These are phyloP conservation scores for Zygnema cylindricum DNA, from an alignment of 139 green algal genomes.

Conservation along the genomic window DNA sequence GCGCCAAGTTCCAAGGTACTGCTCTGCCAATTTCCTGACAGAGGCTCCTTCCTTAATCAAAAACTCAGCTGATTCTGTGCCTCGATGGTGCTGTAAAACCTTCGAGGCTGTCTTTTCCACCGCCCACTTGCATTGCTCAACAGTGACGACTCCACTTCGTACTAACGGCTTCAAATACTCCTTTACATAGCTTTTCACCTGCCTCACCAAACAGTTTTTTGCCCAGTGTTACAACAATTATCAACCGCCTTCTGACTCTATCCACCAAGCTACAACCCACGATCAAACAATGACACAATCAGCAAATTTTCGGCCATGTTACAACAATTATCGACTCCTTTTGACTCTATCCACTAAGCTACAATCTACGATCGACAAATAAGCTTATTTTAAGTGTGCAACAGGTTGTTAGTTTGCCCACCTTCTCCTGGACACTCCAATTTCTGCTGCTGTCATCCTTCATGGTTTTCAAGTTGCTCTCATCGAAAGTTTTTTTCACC, in stretches of 20 bases:
- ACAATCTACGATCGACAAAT: no score
- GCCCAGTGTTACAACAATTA: no score
- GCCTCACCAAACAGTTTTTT: background rate
- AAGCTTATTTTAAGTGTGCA: no score
- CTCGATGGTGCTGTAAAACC: conserved; percentile 13
- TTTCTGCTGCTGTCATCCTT: background rate
- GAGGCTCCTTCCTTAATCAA: conserved; percentile 29
- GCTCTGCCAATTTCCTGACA: conserved; percentile 11
- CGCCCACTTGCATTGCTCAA: conserved; percentile 14
- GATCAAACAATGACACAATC: no score
- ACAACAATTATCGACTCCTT: no score
- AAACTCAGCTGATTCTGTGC: conserved; percentile 7
- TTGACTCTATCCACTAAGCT: no score
- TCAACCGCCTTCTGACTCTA: no score
- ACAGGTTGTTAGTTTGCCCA: no score
- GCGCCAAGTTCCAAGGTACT: conserved; percentile 15
- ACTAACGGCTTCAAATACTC: conserved; percentile 33
- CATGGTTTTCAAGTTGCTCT: no score
- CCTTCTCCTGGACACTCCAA: background rate
- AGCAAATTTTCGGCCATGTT: no score
- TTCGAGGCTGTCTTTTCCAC: conserved; percentile 16
- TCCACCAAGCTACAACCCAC: no score
- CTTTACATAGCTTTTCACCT: conserved; percentile 36
- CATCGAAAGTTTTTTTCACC: background rate
- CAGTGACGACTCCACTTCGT: conserved; percentile 16